Base-by-base conservation (phyloP, 2,329 filamentous ascomycete species). In the Aspergillus oerlinghausenensis region DNA sequence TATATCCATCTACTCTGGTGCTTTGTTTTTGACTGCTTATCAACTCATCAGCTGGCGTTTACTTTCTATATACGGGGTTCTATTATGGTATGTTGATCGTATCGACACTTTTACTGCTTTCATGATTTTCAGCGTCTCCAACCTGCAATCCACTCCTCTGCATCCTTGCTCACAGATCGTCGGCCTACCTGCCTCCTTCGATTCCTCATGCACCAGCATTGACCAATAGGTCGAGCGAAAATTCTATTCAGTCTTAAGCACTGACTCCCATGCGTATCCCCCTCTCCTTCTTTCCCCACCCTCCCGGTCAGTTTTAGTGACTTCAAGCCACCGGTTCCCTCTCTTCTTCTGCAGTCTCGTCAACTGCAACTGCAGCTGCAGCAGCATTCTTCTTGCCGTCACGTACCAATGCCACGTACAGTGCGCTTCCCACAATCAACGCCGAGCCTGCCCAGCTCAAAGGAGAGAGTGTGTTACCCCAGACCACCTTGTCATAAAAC, bases 381-480 rank as follows among this genome's bases (percentile, higher is more conserved):
- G 21, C 21, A 26, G n/a, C 42, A 23, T 3, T 47, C 43, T 25
- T 51, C 32, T 25, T 23, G 55, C 50, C 59, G 48, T 79, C 78
- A 55, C 79, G 80, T 55, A 80, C 77, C 66, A 86, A 71, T 0
- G 85, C 85, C 51, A 89, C 84, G 66, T 83, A 87, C 28, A 89
- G 75, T 2, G 85, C 86, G 59, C 83, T 83, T 0, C 81, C 82
- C n/a, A 89, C 68, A 60, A 89, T 89, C 60, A 89, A 67, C 23
- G 75, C 81, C 11, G 83, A 86, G 2, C 87, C 87, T 2, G 82
- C 70, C 63, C 86, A 83, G 57, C 83, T 86, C 62, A 84, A 72
- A 21, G 76, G 68, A 8, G 80, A 80, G 1, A 86, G 83, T 6
- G 79, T 83, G 17, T 80, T 81, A 3, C 83, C 82, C 75, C 85